Percentiles rank a stretch among this genome's conserved stretches.
These are phyloP conservation scores for Microbotryum silenes-acaulis DNA, from an alignment of 1,284 basidiomycete genomes.

Conservation along the genomic window DNA sequence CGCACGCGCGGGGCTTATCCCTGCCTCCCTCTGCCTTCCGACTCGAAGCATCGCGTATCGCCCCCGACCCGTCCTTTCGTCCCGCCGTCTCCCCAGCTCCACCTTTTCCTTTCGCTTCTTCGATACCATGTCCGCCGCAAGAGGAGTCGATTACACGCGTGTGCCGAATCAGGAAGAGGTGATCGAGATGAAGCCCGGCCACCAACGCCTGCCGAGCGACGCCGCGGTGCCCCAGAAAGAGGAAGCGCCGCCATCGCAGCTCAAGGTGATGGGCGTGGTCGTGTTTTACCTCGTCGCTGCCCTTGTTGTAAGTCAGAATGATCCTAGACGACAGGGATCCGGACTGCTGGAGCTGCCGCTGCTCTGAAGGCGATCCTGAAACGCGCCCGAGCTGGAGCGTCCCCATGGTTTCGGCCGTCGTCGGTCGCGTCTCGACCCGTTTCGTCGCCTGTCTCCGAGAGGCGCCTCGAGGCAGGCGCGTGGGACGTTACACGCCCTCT, in stretches of 20 bases:
- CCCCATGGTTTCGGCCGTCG: neutral
- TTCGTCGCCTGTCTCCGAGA: conserved; percentile 59
- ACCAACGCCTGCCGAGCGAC: neutral
- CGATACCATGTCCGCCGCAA: neutral
- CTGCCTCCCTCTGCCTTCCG: too few species aligned
- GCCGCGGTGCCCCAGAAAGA: conserved; percentile 5
- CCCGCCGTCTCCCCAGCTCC: too few species aligned
- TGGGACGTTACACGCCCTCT: neutral
- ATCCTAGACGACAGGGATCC: neutral
- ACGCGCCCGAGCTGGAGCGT: neutral
- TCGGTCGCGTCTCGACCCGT: conserved; percentile 38
- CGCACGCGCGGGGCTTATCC: too few species aligned
- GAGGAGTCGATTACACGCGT: too few species aligned
- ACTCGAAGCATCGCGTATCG: too few species aligned
- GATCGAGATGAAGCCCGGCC: neutral
- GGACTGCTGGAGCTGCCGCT: neutral
- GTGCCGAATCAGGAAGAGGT: neutral
- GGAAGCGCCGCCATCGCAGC: conserved; percentile 25
- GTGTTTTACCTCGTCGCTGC: conserved; percentile 71
- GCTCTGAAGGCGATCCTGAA: neutral
- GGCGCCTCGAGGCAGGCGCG: neutral
- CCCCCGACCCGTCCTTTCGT: too few species aligned
- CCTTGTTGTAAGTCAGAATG: conserved; percentile 54
- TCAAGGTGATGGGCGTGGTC: conserved; percentile 34
- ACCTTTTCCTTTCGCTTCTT: neutral